Evolutionary conservation across 2,329 filamentous ascomycete genomes (phyloP).

Genomic region (Ophiocordyceps camponoti-saundersi): DNA sequence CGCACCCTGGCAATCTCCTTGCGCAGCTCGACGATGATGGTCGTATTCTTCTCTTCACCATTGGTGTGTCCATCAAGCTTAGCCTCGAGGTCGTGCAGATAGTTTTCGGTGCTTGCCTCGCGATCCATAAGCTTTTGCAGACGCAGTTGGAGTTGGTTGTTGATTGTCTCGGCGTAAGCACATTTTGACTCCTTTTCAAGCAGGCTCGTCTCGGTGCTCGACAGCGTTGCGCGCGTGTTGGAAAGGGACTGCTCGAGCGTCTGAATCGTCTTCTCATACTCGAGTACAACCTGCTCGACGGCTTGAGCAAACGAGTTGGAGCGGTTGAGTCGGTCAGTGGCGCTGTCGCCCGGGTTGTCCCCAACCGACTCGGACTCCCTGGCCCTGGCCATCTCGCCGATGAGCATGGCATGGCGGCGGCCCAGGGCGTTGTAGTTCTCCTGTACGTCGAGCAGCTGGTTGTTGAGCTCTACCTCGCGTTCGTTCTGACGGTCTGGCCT

Average conservation of each 20-base stretch:
- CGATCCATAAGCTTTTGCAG: slow-evolving; percentile 89
- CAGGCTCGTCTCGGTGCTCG: slow-evolving; percentile 69
- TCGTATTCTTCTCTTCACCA: slow-evolving; percentile 82
- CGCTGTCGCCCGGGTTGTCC: slow-evolving; percentile 53
- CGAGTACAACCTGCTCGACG: slow-evolving; percentile 87
- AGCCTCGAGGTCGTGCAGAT: slow-evolving; percentile 78
- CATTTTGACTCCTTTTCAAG: slow-evolving; percentile 90
- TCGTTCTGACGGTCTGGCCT: slow-evolving; percentile 65
- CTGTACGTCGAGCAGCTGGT: slow-evolving; percentile 79
- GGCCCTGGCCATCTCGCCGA: slow-evolving; percentile 80
- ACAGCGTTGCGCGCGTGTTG: slow-evolving; percentile 68
- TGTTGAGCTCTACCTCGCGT: slow-evolving; percentile 78
- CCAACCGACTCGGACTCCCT: slow-evolving; percentile 49
- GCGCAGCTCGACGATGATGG: slow-evolving; percentile 69
- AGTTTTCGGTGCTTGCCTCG: slow-evolving; percentile 80
- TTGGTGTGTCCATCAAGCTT: slow-evolving; percentile 82
- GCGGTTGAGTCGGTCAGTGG: slow-evolving; percentile 75
- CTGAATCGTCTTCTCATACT: slow-evolving; percentile 98
- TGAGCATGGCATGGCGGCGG: slow-evolving; percentile 85
- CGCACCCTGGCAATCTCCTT: slow-evolving; percentile 79
- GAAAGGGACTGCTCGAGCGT: slow-evolving; percentile 81
- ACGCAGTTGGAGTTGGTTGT: slow-evolving; percentile 72
- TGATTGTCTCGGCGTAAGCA: slow-evolving; percentile 83
- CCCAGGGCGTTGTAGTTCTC: slow-evolving; percentile 90
- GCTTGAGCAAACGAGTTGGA: slow-evolving; percentile 94